Evolutionary conservation across 2,329 filamentous ascomycete genomes (phyloP).

Genomic region (Trichophyton mentagrophytes): DNA sequence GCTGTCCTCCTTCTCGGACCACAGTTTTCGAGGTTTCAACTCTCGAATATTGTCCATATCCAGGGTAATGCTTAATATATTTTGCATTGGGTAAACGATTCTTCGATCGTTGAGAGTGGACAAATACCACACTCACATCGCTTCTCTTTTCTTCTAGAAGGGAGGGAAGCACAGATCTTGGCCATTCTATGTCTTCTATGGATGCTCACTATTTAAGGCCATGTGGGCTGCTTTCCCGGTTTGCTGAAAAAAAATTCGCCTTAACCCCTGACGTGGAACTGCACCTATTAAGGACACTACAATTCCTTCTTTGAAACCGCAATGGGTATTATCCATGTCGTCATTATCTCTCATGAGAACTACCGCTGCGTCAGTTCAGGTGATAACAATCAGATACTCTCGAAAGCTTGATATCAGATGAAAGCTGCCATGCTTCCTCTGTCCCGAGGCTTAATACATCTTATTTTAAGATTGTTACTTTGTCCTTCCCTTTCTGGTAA

Average conservation of each 20-base stretch:
- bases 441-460: neutral
- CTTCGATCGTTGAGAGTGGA: neutral
- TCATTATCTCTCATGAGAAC: neutral
- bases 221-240: conserved; percentile 1
- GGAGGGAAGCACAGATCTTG: conserved; percentile 2
- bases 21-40: conserved; percentile 3
- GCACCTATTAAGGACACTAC: neutral
- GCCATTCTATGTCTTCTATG: conserved; percentile 1
- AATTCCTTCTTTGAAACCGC: neutral
- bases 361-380: neutral
- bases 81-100: neutral
- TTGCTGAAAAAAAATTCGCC: neutral
- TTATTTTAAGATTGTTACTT: neutral
- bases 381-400: neutral
- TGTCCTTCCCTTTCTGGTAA: neutral
- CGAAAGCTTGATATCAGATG: conserved; percentile 2
- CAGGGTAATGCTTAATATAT: neutral
- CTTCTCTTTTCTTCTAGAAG: conserved; percentile 1
- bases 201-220: conserved; percentile 1
- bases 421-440: neutral
- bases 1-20: conserved; percentile 1
- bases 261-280: neutral
- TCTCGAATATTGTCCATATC: neutral
- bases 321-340: conserved; percentile 2
- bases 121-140: neutral